Evolutionary conservation across 208 protist genomes (phyloP), one percentile per base, ranked within the genome.

Genomic region (Acanthamoeba triangularis): DNA sequence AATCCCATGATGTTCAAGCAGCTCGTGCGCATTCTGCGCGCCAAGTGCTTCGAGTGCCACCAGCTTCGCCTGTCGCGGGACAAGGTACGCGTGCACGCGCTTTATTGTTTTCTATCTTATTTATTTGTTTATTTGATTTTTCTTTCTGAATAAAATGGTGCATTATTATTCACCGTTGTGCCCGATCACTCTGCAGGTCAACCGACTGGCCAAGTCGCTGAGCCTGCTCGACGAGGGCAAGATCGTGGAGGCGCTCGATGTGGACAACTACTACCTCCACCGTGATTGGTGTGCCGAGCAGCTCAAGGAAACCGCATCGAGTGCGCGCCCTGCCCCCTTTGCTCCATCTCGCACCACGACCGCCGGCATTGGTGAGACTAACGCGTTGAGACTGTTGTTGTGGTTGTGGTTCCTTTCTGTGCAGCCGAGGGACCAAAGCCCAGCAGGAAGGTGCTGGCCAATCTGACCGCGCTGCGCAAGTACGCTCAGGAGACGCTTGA

Each of bases 31-130:
- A 47, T 99, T 2, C 82, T 99, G n/a, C 72, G 96, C 16, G 72
- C 30, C 76, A 96, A 93, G 52, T 99, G 99, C 96, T 87, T 97
- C 28, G 80, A 97, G 56, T 99, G 99, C 96, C 94, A 98, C 93
- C 49, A 76, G 30, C 74, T 99, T 18, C 96, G 95, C 59, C 44
- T 97, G 47, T 76, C 84, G 37, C 49, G 54, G 41, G 20, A 56
- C 25, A 63, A 41, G 52, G 82, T 90, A 90, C 37, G 14, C 49
- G 49, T 52, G 3, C n/a, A 84, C 41, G 23, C 30, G 11, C 11
- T 63, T 63, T 25, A 63, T 63, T 25, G 6, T 63, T 63, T 63
- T n/a, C 23, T 25, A 5, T 23, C 6, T 25, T 63, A n/a, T 63
- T 63, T n/a, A 63, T 63, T n/a, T n/a, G 23, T 63, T n/a, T n/a